These are phyloP conservation scores for Lupinus albus DNA, from an alignment of 306 rosid species.

Conservation along the genomic window DNA sequence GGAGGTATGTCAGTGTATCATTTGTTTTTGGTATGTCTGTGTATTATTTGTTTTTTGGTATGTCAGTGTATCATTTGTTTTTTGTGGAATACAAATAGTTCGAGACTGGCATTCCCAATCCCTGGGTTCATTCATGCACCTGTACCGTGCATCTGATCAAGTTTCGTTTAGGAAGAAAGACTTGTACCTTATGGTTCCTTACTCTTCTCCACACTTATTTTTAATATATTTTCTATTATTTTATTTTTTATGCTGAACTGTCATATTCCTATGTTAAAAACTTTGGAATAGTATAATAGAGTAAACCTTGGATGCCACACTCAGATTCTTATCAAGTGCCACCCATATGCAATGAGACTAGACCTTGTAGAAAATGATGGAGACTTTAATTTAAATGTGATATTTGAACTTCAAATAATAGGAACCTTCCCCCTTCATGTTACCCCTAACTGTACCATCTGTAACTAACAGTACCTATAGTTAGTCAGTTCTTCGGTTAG, in stretches of 20 bases:
- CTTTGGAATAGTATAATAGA: not conserved
- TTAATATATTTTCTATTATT: not conserved
- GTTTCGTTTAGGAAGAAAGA: conserved; percentile 24
- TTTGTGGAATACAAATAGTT: conserved; percentile 13
- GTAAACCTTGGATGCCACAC: no score
- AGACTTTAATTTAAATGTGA: conserved; percentile 12
- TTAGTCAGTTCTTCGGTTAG: no score
- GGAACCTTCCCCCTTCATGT: not conserved
- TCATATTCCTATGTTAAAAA: conserved; percentile 23
- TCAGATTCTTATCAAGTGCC: conserved; percentile 22
- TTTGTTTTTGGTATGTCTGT: conserved; percentile 19
- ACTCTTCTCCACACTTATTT: not conserved
- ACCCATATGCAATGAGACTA: conserved; percentile 11
- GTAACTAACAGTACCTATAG: no score
- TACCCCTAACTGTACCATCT: no score
- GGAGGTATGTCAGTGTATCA: conserved; percentile 64
- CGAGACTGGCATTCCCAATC: not conserved
- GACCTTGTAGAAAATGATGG: conserved; percentile 26
- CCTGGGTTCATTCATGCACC: not conserved
- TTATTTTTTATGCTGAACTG: not conserved
- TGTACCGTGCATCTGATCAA: conserved; percentile 7
- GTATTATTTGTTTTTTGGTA: no score
- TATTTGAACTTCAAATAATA: conserved; percentile 11
- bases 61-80: conserved; percentile 32
- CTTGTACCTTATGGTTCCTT: not conserved